phyloP scores from a whole-genome alignment of 2,329 filamentous ascomycete species.

The Blastomyces silverae region DNA sequence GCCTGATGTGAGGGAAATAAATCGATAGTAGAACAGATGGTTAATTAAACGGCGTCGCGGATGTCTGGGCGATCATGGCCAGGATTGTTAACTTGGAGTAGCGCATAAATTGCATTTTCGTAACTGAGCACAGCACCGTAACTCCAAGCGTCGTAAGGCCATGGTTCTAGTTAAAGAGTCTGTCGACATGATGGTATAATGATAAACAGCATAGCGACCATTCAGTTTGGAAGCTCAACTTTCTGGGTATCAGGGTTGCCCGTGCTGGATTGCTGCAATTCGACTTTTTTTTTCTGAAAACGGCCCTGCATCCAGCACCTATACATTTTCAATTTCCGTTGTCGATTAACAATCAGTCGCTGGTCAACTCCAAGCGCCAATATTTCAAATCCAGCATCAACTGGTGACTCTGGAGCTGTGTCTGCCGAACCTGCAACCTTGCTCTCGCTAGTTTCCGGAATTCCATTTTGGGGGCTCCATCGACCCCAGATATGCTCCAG shows the following conservation, averaged over 20 bases:
- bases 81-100: neutral
- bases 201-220: neutral
- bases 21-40: neutral
- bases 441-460: constrained; percentile 22
- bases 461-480: constrained; percentile 34
- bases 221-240: constrained; percentile 8
- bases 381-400: constrained; percentile 55
- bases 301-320: constrained; percentile 64
- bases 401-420: constrained; percentile 5
- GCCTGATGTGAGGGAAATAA: neutral
- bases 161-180: neutral
- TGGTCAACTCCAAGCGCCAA: constrained; percentile 76
- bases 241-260: neutral
- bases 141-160: neutral
- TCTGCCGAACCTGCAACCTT: constrained; percentile 16
- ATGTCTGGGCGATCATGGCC: neutral
- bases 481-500: constrained; percentile 70
- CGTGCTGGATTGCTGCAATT: neutral
- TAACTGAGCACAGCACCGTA: neutral
- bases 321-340: constrained; percentile 93
- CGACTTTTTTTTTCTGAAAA: constrained; percentile 32
- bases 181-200: neutral
- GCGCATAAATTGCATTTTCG: neutral
- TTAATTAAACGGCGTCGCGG: neutral
- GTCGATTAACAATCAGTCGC: constrained; percentile 84